A percentile compares a stretch with the other conserved stretches of the same genome.
These are phyloP conservation scores for Favolaschia claudopus DNA, from an alignment of 768 basidiomycete species.

Conservation along the genomic window DNA sequence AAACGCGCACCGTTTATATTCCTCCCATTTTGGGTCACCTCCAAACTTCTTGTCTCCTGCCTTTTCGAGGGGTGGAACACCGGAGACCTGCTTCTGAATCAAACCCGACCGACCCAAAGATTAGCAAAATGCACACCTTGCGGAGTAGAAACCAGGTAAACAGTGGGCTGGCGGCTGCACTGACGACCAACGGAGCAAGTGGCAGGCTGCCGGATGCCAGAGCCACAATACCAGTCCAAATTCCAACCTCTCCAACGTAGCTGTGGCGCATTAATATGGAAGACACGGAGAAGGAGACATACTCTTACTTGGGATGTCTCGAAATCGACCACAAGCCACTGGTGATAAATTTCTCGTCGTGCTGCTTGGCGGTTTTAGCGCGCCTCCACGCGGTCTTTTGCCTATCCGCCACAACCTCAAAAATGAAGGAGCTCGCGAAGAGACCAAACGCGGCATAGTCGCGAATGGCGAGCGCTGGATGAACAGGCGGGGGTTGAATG, in stretches of 20 bases:
- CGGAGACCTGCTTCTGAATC: constrained; percentile 53
- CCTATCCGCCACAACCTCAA: constrained; percentile 69
- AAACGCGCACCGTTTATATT: constrained; percentile 61
- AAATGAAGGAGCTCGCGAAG: constrained; percentile 62
- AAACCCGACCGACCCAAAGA: not conserved
- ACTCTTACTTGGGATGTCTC: constrained; percentile 80
- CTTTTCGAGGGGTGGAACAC: constrained; percentile 74
- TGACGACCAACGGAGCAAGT: constrained; percentile 48
- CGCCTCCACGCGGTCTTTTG: constrained; percentile 73
- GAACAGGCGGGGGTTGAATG: constrained; percentile 53
- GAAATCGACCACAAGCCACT: constrained; percentile 72
- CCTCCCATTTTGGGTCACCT: constrained; percentile 59
- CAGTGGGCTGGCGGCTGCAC: constrained; percentile 65
- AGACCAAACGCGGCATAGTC: constrained; percentile 64
- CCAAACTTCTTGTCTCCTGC: constrained; percentile 63
- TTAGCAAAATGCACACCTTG: constrained; percentile 45
- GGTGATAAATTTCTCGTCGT: constrained; percentile 75
- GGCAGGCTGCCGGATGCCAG: constrained; percentile 59
- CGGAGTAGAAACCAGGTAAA: constrained; percentile 69
- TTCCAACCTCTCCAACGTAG: constrained; percentile 75
- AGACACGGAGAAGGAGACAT: too few relatives aligned
- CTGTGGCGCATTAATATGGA: too few relatives aligned
- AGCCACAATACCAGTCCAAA: constrained; percentile 74
- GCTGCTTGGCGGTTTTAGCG: constrained; percentile 65
- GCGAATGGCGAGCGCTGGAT: constrained; percentile 58